These are phyloP conservation scores for Backusella tuberculispora DNA, from an alignment of 192 early-diverging fungal species.

Conservation along the genomic window DNA sequence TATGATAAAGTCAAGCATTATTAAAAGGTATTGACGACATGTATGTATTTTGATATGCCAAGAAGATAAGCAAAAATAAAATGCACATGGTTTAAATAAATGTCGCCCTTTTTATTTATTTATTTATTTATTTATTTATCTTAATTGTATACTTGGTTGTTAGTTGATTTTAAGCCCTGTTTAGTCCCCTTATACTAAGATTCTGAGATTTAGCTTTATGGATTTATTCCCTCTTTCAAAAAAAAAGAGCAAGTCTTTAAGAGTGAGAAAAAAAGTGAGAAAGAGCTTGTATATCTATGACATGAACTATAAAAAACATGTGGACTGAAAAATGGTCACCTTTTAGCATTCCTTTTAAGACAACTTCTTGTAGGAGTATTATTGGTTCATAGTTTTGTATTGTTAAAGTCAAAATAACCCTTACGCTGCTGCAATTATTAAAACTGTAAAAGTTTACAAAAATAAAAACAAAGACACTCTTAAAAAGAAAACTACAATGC, in stretches of 20 bases:
- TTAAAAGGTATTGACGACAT: background rate
- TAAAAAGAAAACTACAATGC: too few relatives aligned
- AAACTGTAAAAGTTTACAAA: background rate
- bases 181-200: too few relatives aligned
- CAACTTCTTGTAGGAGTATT: background rate
- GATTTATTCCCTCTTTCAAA: too few relatives aligned
- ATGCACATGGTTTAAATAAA: background rate
- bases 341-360: background rate
- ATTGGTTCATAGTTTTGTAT: background rate
- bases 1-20: background rate
- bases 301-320: too few relatives aligned
- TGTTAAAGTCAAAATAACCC: background rate
- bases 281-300: background rate
- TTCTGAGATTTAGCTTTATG: too few relatives aligned
- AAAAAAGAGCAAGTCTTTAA: too few relatives aligned
- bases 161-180: too few relatives aligned
- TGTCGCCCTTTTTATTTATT: background rate
- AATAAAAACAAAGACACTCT: background rate
- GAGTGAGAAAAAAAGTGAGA: background rate
- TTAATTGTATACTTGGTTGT: too few relatives aligned
- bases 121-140: too few relatives aligned
- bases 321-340: background rate
- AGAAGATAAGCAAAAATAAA: background rate
- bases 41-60: background rate
- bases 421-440: background rate